Evolutionary conservation across 2,329 filamentous ascomycete genomes (phyloP).

Genomic region (Verticillium klebahnii): DNA sequence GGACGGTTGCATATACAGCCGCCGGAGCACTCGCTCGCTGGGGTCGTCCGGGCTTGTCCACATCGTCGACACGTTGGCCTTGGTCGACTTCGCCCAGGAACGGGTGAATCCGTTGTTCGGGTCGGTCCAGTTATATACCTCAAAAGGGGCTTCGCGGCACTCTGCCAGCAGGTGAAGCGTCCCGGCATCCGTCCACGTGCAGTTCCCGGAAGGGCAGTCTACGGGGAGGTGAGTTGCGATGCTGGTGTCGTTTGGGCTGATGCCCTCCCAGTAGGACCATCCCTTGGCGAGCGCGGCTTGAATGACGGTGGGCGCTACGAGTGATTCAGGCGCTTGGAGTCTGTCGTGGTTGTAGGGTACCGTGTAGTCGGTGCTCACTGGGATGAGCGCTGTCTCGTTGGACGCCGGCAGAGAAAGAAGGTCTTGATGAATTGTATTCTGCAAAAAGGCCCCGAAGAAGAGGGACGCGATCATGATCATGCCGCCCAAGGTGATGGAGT

Average conservation of each 20-base stretch:
- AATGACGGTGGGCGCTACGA: background rate
- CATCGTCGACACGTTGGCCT: background rate
- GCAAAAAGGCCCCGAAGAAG: background rate
- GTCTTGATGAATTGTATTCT: background rate
- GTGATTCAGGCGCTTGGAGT: too few species aligned
- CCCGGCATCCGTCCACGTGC: background rate
- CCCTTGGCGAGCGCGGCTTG: background rate
- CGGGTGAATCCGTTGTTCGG: background rate
- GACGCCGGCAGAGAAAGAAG: too few species aligned
- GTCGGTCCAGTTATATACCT: background rate
- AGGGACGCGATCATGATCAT: background rate
- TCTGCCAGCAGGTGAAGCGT: background rate
- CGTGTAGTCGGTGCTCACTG: background rate
- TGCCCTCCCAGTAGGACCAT: background rate
- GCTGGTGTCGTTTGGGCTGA: background rate
- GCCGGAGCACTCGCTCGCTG: background rate
- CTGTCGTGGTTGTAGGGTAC: too few species aligned
- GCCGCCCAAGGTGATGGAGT: background rate
- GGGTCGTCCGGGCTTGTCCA: background rate
- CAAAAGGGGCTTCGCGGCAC: background rate
- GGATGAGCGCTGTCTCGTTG: background rate
- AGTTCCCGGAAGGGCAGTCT: background rate
- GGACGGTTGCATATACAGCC: background rate
- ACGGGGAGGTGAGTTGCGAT: background rate
- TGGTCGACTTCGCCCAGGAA: background rate